Conservation (phyloP, 305 asterid genomes). For the Plantago coronopus region DNA sequence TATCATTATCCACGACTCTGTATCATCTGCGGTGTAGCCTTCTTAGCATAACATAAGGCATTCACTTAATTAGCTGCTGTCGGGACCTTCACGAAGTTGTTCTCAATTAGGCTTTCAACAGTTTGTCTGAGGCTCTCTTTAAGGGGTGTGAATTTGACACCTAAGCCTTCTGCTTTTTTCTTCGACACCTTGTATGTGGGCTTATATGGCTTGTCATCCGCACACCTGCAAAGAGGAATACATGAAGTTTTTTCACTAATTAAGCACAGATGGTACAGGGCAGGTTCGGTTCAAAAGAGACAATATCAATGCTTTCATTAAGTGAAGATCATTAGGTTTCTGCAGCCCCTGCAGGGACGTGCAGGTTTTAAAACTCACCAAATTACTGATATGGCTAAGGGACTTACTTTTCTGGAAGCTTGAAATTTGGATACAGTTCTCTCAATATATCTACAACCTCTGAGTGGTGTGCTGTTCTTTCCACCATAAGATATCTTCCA, state of each 20-base stretch:
- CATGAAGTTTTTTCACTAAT: too few species aligned
- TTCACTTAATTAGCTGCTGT: not conserved
- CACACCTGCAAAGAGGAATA: conserved; percentile 23
- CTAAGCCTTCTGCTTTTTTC: conserved; percentile 21
- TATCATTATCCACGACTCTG: too few species aligned
- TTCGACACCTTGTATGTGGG: conserved; percentile 30
- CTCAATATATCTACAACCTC: conserved; percentile 29
- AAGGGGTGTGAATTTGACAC: conserved; percentile 26
- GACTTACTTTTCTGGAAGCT: conserved; percentile 40
- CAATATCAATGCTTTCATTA: too few species aligned
- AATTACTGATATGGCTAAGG: not conserved
- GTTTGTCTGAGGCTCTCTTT: conserved; percentile 28
- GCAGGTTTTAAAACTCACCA: too few species aligned
- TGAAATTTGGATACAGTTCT: conserved; percentile 30
- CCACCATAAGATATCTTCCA: conserved; percentile 39
- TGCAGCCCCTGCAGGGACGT: too few species aligned
- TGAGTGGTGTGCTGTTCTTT: conserved; percentile 27
- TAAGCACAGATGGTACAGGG: too few species aligned
- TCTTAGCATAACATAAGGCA: too few species aligned
- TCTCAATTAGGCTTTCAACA: conserved; percentile 31
- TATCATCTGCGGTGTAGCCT: too few species aligned
- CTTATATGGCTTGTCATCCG: conserved; percentile 25
- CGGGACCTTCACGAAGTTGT: conserved; percentile 13
- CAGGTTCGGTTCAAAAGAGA: too few species aligned
- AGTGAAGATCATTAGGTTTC: too few species aligned